Base-by-base conservation (phyloP, 495 filamentous ascomycete species). In the Penicillium lagena region DNA sequence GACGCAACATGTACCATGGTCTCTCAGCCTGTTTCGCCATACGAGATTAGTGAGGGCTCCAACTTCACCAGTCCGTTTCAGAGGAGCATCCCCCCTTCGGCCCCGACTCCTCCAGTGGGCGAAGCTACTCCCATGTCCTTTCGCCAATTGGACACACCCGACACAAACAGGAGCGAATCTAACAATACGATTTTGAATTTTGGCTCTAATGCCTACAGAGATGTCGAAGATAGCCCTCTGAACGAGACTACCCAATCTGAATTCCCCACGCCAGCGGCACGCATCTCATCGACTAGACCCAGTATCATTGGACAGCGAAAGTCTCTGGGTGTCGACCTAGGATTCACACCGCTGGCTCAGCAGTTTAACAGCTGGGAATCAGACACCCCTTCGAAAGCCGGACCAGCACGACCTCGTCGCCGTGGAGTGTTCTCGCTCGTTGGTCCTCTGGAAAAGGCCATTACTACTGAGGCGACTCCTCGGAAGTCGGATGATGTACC, bases 281-380 rank as follows among this genome's bases (percentile, higher is more conserved):
- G 59, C 32, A 60, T 55, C 9, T 45, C 46, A 32, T 44, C 56
- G 40, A 42, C 59, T 43, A 58, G 53, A 1, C 59, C 59, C 1
- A 39, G 39, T 17, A 15, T 35, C 15, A 28, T n/a, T 35, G 45
- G 50, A 39, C 30, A 64, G 50, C 55, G 40, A 37, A 56, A 46
- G 48, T 45, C 56, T 43, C 54, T 51, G 35, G 60, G 60, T 44
- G 37, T 56, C 42, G 36, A 54, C 30, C 43, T 79, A 32, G 77
- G 76, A 12, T 81, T 86, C 38, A 83, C 82, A 3, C 77, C 82
- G 10, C 59, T 87, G 12, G 78, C 80, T 14, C 58, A 71, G 7
- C 76, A 83, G 46, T 59, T 88, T 7, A 73, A 64, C 44, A 62
- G 69, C 6, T 87, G 86, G 82, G 71, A 72, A 43, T 71, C 80